These are phyloP conservation scores for Eimeria brunetti DNA, from an alignment of 169 alveolate genomes.

Conservation along the genomic window DNA sequence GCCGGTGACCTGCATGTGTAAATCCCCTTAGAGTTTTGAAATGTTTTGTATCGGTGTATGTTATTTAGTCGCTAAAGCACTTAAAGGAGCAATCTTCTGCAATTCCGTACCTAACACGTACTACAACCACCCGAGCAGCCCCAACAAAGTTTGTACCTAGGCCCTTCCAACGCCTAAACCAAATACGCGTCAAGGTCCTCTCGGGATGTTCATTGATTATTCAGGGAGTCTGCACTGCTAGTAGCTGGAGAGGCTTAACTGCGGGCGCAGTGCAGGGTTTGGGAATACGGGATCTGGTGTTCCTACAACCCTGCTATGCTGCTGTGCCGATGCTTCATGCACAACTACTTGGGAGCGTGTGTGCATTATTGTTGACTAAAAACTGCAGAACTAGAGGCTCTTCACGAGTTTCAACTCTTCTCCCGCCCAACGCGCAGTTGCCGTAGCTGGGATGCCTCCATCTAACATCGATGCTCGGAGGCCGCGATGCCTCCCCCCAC, in stretches of 20 bases:
- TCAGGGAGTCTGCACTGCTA: not conserved
- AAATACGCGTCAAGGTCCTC: not conserved
- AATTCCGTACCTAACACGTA: not conserved
- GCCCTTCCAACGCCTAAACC: not conserved
- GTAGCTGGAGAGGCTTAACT: not conserved
- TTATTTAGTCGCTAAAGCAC: not conserved
- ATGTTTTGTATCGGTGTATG: not conserved
- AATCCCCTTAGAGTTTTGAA: not conserved
- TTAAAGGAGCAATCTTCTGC: not conserved
- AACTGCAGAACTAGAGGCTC: not conserved
- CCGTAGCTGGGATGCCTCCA: constrained; percentile 28
- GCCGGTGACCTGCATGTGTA: not conserved
- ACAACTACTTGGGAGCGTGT: not conserved
- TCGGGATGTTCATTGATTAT: not conserved
- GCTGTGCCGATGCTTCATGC: not conserved
- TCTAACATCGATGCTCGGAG: not conserved
- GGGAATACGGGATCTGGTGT: not conserved
- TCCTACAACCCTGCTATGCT: not conserved
- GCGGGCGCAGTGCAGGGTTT: not conserved
- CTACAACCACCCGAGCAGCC: constrained; percentile 29
- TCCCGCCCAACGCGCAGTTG: not conserved
- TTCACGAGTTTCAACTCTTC: not conserved
- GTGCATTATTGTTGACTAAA: not conserved
- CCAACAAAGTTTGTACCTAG: not conserved
- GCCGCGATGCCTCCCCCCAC: constrained; percentile 73